Conservation (phyloP, 495 filamentous ascomycete genomes). For the Aspergillus nidulans region DNA sequence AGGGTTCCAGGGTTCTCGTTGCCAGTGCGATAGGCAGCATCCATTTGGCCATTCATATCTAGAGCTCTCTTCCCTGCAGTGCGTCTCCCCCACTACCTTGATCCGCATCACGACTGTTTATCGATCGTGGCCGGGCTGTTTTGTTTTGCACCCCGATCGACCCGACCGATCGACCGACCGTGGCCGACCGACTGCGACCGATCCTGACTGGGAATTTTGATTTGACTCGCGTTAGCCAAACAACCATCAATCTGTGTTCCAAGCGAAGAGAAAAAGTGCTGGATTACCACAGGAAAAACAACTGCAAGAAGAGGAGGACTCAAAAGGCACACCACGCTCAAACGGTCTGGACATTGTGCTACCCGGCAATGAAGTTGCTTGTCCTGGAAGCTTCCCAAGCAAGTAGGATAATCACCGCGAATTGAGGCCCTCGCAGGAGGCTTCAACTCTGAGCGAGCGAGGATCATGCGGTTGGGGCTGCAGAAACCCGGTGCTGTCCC, state of each 20-base stretch:
- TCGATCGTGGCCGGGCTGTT: neutral
- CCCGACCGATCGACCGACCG: neutral
- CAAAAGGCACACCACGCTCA: neutral
- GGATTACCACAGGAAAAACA: neutral
- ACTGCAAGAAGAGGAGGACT: neutral
- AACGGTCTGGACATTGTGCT: too few species aligned
- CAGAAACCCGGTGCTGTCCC: conserved; percentile 38
- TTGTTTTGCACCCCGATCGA: neutral
- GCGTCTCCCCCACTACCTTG: conserved; percentile 2
- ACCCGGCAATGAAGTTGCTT: conserved; percentile 17
- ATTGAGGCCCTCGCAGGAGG: conserved; percentile 5
- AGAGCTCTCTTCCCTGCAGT: neutral
- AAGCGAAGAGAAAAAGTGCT: neutral
- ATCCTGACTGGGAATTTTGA: neutral
- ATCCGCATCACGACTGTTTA: neutral
- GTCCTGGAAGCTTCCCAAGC: conserved; percentile 5
- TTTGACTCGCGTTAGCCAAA: conserved; percentile 10
- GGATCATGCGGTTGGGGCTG: conserved; percentile 40
- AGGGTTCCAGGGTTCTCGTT: neutral
- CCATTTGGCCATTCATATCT: conserved; percentile 1
- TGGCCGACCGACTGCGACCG: neutral
- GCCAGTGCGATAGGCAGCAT: conserved; percentile 1
- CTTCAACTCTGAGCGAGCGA: conserved; percentile 4
- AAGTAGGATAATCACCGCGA: conserved; percentile 7
- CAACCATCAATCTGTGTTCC: neutral